Evolutionary conservation across 176 grass and related monocot species (phyloP), one percentile per base, ranked within the genome.

Genomic region (Carex scoparia): DNA sequence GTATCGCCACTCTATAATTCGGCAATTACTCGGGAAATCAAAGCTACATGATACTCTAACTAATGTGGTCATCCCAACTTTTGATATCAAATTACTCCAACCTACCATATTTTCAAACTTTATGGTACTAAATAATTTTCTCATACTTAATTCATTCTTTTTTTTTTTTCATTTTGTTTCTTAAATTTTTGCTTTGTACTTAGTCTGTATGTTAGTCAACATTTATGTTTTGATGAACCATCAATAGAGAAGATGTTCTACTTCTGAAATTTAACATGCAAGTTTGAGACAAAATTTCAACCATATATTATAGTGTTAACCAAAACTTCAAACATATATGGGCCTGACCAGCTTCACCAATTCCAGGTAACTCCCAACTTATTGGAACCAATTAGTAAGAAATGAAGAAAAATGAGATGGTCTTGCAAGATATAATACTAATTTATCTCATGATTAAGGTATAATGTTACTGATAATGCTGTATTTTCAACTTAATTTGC

Each of bases 81-180:
- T 97, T 58, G 94, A 97, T 38, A 90, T 97, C 16, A 74, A 60
- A 10, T 67, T 81, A 54, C 54, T 94, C 59, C 92, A 94, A 15
- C 94, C 94, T 0, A 89, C 88, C 0, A 89, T 97, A 64, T 97
- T 97, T 70, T 97, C 91, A 1, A 90, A 69, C 85, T 92, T 92
- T 15, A 79, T 88, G 88, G 94, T 93, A 88, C 69, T 37, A 10
- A 84, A 23, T 23, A 76, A 7, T 18, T 46, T n/a, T 63, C 38
- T 4, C 3, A 11, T 61, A 19, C 9, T 3, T 37, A 37, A 0
- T 81, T 16, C 46, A 30, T 3, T 79, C 0, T 48, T 8, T 79
- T 77, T 2, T 37, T 37, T 37, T 37, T 37, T 23, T 23, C 2
- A 3, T 37, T 37, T 42, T 42, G 40, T 42, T 42, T 5, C 5